Conservation (phyloP, 768 basidiomycete genomes). For the Boletus barrowsii region DNA sequence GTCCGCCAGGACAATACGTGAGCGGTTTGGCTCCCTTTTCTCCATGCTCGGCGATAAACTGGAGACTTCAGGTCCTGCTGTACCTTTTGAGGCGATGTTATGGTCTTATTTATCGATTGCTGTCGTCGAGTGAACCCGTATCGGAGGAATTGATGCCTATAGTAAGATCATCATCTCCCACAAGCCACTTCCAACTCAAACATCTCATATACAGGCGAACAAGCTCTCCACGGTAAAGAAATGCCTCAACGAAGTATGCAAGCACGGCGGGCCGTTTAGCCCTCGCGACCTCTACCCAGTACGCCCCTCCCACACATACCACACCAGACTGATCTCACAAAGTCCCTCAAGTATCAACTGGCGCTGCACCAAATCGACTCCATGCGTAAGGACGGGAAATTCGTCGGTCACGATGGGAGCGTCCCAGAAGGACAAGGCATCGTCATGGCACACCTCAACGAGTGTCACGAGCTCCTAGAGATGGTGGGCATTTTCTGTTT, state of each 20-base stretch:
- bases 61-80: slow-evolving; percentile 66
- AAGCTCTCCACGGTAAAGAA: slow-evolving; percentile 96
- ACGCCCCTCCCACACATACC: slow-evolving; percentile 29
- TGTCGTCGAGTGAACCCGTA: slow-evolving; percentile 95
- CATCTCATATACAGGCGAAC: slow-evolving; percentile 65
- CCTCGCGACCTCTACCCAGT: slow-evolving; percentile 93
- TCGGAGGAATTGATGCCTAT: slow-evolving; percentile 98
- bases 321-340: slow-evolving; percentile 3
- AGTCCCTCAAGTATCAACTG: slow-evolving; percentile 71
- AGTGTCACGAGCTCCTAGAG: slow-evolving; percentile 93
- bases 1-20: slow-evolving; percentile 93
- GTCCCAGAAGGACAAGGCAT: slow-evolving; percentile 97
- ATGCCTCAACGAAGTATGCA: slow-evolving; percentile 92
- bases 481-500: slow-evolving; percentile 54
- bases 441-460: slow-evolving; percentile 91
- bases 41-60: neutral
- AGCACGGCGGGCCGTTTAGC: slow-evolving; percentile 91
- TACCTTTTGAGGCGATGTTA: slow-evolving; percentile 94
- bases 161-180: slow-evolving; percentile 42
- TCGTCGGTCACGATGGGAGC: slow-evolving; percentile 80
- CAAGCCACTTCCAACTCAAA: neutral
- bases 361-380: slow-evolving; percentile 95
- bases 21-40: slow-evolving; percentile 25
- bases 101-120: slow-evolving; percentile 88
- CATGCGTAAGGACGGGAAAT: slow-evolving; percentile 90